Base-by-base conservation (phyloP, 208 protist species). In the Wallacemonas sp. region DNA sequence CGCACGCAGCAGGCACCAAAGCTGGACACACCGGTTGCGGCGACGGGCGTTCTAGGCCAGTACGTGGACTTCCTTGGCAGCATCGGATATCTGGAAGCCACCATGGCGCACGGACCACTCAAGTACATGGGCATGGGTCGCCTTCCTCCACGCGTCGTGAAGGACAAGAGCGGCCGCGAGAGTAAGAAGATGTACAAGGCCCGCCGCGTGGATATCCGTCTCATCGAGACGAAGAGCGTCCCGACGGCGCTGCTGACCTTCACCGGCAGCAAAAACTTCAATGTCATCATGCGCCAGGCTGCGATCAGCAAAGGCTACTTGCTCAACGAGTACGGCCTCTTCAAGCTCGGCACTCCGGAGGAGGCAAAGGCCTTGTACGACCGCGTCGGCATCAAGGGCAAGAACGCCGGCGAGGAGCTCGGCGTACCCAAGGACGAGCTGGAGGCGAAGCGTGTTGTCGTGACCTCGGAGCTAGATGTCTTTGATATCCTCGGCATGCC, bases 201-300 rank as follows among this genome's bases (percentile, higher is more conserved):
- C 15, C 85, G 92, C 5, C 92, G 92, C 8, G 82, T 97, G 12
- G 92, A 97, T 68, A 94, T 97, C 59, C 87, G 90, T 50, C 73
- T 93, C 38, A 94, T 96, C 67, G 90, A 95, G 59, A 81, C 77
- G 12, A 89, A 93, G 60, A 78, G 74, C 24, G 85, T 95, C 1
- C 82, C 90, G 36, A 92, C 88, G 29, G 91, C 93, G 37, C 70
- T 97, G 54, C 83, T 97, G 38, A 97, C 94, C 71, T 97, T 97
- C 73, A 97, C 93, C 0, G 93, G 93, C 10, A 94, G 87, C 68
- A 93, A 95, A 53, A 91, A 94, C 76, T 97, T 97, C 79, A 97
- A 97, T 75, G 87, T 94, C 13, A 90, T 87, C 44, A 97, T 97
- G 91, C 89, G 93, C 0, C 83, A 92, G 69, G 84, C 83, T 12